phyloP scores from a whole-genome alignment of 106 monocot genomes.

The Apostasia ramifera region DNA sequence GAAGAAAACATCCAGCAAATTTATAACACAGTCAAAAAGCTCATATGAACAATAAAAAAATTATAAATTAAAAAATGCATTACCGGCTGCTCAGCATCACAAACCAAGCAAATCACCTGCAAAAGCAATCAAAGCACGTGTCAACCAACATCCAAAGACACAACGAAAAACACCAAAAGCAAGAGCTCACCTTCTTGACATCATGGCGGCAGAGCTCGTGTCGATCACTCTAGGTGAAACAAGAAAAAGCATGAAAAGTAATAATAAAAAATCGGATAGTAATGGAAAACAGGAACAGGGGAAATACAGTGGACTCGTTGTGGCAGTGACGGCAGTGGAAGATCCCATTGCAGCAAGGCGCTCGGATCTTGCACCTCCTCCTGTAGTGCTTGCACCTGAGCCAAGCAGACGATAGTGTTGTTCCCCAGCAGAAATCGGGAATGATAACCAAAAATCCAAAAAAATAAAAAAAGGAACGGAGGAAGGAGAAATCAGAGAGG shows the following conservation, averaged over 20 bases:
- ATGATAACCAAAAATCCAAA: background rate
- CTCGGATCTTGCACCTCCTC: conserved; percentile 60
- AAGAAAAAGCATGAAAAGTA: background rate
- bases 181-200: conserved; percentile 28
- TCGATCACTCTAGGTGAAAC: conserved; percentile 25
- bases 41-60: background rate
- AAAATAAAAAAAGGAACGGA: background rate
- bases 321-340: conserved; percentile 72
- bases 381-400: conserved; percentile 59
- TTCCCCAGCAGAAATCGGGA: background rate
- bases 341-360: conserved; percentile 59
- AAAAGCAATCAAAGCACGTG: background rate
- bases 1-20: background rate
- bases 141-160: background rate
- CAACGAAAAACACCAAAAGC: background rate
- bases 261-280: background rate
- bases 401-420: background rate
- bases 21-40: background rate
- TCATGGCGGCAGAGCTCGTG: conserved; percentile 49
- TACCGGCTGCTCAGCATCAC: conserved; percentile 74
- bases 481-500: background rate
- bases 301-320: conserved; percentile 49
- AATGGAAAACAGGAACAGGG: background rate
- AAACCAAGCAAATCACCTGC: conserved; percentile 80
- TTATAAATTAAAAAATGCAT: background rate